Base-by-base conservation (phyloP, 1,284 basidiomycete species). In the Cystobasidium slooffiae region DNA sequence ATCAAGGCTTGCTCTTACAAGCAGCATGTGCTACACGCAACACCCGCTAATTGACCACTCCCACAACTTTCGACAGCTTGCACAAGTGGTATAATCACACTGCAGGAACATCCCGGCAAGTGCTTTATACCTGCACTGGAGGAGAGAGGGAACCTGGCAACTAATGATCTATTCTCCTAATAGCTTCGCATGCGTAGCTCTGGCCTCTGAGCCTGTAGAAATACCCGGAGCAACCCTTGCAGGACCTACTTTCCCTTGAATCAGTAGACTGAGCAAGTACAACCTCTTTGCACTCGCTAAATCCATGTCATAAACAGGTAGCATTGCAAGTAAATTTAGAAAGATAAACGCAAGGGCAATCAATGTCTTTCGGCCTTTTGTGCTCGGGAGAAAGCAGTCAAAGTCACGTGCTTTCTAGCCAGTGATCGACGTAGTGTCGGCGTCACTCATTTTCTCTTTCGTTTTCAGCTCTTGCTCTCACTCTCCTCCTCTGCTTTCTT, bases 101-200 rank as follows among this genome's bases (percentile, higher is more conserved):
- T 14, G 31, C 52, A 20, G 8, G 2, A 14, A 52, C 47, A 8
- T 49, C 20, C 14, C 47, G 64, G 64, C 53, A 31, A 66, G 49
- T 51, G 22, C 10, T 10, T 41, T 12, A 22, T 16, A 24, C 5
- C 3, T 49, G 14, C 6, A 14, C 46, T 14, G 46, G 14, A n/a
- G 6, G 6, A 49, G 12, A 24, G 18, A 55, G 22, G 52, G 20
- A 24, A 20, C 8, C 53, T 10, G 44, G n/a, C 6, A 10, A 10
- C 16, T 62, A 14, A 14, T 22, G 8, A 12, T n/a, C 18, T 14
- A 51, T 51, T 51, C 20, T 20, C 20, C 20, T 6, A 20, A 62
- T 49, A 66, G 64, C 47, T 66, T 66, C 20, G 64, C 64, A 37
- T 66, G 64, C 64, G 64, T 66, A 6, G 47, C 49, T 9, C 51